Percentiles rank a stretch among this genome's conserved stretches.
These are phyloP conservation scores for Trametes villosa DNA, from an alignment of 768 basidiomycete genomes.

Conservation along the genomic window DNA sequence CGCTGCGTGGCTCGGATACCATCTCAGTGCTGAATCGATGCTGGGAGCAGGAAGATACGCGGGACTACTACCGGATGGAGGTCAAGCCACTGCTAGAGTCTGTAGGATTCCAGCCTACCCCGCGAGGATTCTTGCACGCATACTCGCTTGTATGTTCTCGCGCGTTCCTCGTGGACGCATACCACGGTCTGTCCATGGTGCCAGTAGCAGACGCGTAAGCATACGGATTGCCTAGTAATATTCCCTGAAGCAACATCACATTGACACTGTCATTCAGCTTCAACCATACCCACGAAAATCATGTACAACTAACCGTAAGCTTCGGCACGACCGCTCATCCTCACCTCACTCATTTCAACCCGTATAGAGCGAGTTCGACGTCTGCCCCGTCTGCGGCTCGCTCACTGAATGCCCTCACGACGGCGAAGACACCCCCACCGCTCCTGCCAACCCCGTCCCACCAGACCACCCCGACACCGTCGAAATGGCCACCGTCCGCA, in stretches of 20 bases:
- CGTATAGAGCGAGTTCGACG: slow-evolving; percentile 42
- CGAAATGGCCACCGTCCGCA: slow-evolving; percentile 44
- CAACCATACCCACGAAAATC: slow-evolving; percentile 42
- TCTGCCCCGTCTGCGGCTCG: slow-evolving; percentile 45
- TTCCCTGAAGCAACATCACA: slow-evolving; percentile 1
- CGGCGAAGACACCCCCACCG: slow-evolving; percentile 21
- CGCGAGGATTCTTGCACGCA: slow-evolving; percentile 40
- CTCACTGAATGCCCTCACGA: slow-evolving; percentile 45
- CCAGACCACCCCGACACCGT: slow-evolving; percentile 33
- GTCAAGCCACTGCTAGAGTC: slow-evolving; percentile 23
- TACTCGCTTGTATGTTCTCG: slow-evolving; percentile 53
- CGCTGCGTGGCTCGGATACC: background rate
- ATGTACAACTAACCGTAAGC: slow-evolving; percentile 45
- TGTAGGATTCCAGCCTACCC: slow-evolving; percentile 1
- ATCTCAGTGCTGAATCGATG: no score
- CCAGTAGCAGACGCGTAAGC: slow-evolving; percentile 52
- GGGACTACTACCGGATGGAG: slow-evolving; percentile 27
- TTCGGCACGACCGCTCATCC: background rate
- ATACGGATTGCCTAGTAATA: slow-evolving; percentile 10
- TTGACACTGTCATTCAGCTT: slow-evolving; percentile 33
- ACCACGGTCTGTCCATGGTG: slow-evolving; percentile 50
- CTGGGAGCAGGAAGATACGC: slow-evolving; percentile 28
- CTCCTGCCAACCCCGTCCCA: background rate
- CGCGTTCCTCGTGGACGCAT: slow-evolving; percentile 53
- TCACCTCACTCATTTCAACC: no score